Conservation (phyloP, 495 filamentous ascomycete genomes). For the Pseudomonodictys pantanalensis region DNA sequence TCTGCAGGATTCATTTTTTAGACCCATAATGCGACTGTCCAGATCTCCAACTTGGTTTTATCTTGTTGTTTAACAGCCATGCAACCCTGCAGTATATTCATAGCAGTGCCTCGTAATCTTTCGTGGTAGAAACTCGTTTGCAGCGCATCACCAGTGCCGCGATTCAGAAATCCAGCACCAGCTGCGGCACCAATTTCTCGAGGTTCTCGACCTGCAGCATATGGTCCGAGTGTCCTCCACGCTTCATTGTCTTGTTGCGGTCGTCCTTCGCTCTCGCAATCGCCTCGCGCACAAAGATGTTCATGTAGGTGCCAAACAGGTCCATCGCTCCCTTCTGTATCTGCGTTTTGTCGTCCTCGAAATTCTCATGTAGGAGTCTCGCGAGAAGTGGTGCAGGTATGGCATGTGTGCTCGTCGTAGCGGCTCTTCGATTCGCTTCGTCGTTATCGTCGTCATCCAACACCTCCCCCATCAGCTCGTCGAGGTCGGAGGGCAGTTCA, state of each 20-base stretch:
- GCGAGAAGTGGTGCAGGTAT: conserved; percentile 76
- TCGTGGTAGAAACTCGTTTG: neutral
- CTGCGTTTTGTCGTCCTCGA: conserved; percentile 63
- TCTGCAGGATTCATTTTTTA: no score
- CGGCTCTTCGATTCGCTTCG: neutral
- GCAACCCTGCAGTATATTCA: no score
- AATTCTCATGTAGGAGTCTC: conserved; percentile 72
- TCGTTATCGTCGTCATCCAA: neutral
- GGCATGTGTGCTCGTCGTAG: conserved; percentile 38
- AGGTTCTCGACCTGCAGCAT: conserved; percentile 85
- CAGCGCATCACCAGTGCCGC: neutral
- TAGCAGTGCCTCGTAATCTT: neutral
- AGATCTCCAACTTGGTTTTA: no score
- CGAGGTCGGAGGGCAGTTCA: neutral
- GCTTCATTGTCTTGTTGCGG: conserved; percentile 49
- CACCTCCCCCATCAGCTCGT: conserved; percentile 79
- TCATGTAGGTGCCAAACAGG: conserved; percentile 80
- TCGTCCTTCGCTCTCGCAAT: conserved; percentile 76
- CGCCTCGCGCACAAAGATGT: conserved; percentile 89
- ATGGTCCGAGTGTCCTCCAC: conserved; percentile 46
- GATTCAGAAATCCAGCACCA: conserved; percentile 78
- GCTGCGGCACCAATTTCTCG: conserved; percentile 85
- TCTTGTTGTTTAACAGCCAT: no score
- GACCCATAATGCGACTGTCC: no score
- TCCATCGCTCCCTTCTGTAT: conserved; percentile 76